Evolutionary conservation across 2,329 filamentous ascomycete genomes (phyloP).

Genomic region (Corniculantispora saksenae): DNA sequence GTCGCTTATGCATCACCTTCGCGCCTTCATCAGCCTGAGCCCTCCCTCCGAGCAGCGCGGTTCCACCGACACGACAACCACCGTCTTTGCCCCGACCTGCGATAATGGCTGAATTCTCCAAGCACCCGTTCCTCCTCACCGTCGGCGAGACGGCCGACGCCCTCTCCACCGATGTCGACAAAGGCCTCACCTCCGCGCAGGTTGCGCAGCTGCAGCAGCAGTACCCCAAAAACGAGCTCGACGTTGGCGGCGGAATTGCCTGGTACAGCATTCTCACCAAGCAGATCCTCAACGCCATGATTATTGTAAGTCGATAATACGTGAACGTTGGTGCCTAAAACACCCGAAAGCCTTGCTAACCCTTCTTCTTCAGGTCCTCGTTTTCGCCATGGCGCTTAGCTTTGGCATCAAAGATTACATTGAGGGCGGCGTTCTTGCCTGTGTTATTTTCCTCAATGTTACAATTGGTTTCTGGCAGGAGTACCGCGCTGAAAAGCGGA

Average conservation of each 20-base stretch:
- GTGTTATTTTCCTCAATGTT: slow-evolving; percentile 69
- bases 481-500: slow-evolving; percentile 65
- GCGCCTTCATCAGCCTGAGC: slow-evolving; percentile 19
- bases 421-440: slow-evolving; percentile 66
- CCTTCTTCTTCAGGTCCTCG: slow-evolving; percentile 58
- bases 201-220: slow-evolving; percentile 59
- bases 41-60: slow-evolving; percentile 23
- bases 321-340: too few relatives aligned
- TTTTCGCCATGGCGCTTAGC: slow-evolving; percentile 74
- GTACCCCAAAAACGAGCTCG: slow-evolving; percentile 69
- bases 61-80: slow-evolving; percentile 6
- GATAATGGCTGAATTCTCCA: slow-evolving; percentile 46
- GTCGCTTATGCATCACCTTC: slow-evolving; percentile 26
- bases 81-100: slow-evolving; percentile 19
- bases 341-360: not conserved
- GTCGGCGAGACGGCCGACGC: slow-evolving; percentile 63
- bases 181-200: slow-evolving; percentile 62
- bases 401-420: slow-evolving; percentile 69
- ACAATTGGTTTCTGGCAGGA: slow-evolving; percentile 68
- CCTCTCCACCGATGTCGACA: slow-evolving; percentile 65
- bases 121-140: slow-evolving; percentile 62
- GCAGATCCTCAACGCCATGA: slow-evolving; percentile 78
- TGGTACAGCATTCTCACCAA: slow-evolving; percentile 73
- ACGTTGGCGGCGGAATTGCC: slow-evolving; percentile 66
- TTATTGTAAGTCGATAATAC: slow-evolving; percentile 62